Evolutionary conservation across 2,329 filamentous ascomycete genomes (phyloP).

Genomic region (Cryphonectria naterciae): DNA sequence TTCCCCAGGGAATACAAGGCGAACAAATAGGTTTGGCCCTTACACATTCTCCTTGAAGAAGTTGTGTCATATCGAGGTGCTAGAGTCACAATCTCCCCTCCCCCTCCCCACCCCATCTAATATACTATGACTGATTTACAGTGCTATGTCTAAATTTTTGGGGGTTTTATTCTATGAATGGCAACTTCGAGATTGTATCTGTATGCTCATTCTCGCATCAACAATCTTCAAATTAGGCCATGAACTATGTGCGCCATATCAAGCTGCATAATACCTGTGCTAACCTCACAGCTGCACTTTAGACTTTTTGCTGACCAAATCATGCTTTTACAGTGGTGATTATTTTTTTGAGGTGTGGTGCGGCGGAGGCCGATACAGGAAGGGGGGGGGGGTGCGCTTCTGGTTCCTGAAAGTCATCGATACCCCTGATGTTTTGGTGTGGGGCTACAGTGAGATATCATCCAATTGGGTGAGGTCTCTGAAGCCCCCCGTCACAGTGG

Average conservation of each 20-base stretch:
- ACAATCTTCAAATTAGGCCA: neutral
- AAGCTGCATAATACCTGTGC: neutral
- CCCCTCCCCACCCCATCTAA: neutral
- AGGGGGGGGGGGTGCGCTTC: neutral
- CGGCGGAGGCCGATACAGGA: slow-evolving; percentile 15
- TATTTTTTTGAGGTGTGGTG: neutral
- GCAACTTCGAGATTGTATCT: neutral
- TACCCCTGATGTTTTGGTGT: neutral
- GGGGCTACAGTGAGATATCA: neutral
- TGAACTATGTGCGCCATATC: neutral
- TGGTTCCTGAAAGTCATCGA: neutral
- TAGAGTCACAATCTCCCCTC: slow-evolving; percentile 7
- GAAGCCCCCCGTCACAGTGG: neutral
- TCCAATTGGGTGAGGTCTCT: slow-evolving; percentile 8
- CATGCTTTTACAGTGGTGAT: slow-evolving; percentile 11
- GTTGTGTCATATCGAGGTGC: neutral
- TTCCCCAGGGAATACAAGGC: neutral
- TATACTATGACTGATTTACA: neutral
- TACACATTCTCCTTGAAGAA: neutral
- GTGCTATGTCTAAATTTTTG: neutral
- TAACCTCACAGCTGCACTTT: neutral
- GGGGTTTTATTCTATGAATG: neutral
- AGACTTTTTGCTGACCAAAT: slow-evolving; percentile 18
- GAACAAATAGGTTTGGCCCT: neutral
- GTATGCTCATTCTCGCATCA: slow-evolving; percentile 4